These are phyloP conservation scores for Macrolepiota albuminosa DNA, from an alignment of 768 basidiomycete genomes.

Conservation along the genomic window DNA sequence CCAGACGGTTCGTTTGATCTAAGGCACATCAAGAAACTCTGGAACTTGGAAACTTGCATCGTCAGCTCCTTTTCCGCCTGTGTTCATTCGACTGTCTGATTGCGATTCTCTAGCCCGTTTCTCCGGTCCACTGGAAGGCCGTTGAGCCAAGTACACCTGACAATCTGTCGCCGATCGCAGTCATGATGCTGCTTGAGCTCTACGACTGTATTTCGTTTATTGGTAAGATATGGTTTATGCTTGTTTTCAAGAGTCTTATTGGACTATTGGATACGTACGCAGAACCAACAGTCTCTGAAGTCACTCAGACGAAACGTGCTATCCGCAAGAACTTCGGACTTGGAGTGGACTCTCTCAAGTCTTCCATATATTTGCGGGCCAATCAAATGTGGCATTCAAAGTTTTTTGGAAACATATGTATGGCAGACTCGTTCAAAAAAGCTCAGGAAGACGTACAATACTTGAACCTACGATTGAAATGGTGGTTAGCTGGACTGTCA, in stretches of 20 bases:
- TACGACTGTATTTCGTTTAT: slow-evolving; percentile 16
- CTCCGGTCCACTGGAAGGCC: slow-evolving; percentile 15
- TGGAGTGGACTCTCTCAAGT: background rate
- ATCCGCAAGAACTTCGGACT: slow-evolving; percentile 1
- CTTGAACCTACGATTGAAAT: background rate
- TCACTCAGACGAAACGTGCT: background rate
- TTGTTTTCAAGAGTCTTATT: background rate
- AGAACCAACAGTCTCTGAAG: slow-evolving; percentile 1
- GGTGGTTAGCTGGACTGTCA: slow-evolving; percentile 4
- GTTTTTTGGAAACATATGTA: background rate
- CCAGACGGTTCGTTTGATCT: slow-evolving; percentile 16
- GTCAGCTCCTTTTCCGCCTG: slow-evolving; percentile 1
- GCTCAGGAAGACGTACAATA: slow-evolving; percentile 4
- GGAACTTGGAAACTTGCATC: slow-evolving; percentile 16
- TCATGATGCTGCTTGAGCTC: slow-evolving; percentile 10
- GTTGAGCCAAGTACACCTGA: slow-evolving; percentile 12
- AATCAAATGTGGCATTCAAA: background rate
- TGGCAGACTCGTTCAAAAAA: background rate
- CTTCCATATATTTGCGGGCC: background rate
- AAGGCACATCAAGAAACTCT: slow-evolving; percentile 13
- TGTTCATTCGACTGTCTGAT: background rate
- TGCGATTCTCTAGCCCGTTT: slow-evolving; percentile 10
- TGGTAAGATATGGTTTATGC: background rate
- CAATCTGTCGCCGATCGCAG: slow-evolving; percentile 15
- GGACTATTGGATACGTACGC: background rate